Evolutionary conservation across 768 basidiomycete species (phyloP).

Genomic region (Podaxis sp.): DNA sequence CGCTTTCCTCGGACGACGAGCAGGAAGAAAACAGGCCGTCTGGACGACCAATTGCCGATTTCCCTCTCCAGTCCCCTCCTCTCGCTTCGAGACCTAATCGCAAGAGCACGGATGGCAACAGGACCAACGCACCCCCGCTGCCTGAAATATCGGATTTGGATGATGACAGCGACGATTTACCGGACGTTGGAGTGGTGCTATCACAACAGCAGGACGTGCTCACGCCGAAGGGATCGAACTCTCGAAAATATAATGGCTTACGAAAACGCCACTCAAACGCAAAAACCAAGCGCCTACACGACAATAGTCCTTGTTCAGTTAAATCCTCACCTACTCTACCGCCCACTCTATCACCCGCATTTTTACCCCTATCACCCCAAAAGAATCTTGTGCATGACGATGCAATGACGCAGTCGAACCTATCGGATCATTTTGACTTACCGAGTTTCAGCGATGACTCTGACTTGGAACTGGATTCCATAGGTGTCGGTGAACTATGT

Average conservation of each 20-base stretch:
- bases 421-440: background rate
- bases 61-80: background rate
- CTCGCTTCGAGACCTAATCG: background rate
- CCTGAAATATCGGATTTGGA: conserved; percentile 1
- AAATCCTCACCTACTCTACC: conserved; percentile 3
- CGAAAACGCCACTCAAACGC: background rate
- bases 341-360: background rate
- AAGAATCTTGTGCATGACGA: background rate
- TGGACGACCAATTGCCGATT: background rate
- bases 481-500: conserved; percentile 56
- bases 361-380: background rate
- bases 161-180: conserved; percentile 41
- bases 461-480: conserved; percentile 3
- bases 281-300: background rate
- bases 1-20: conserved; percentile 4
- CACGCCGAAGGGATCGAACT: background rate
- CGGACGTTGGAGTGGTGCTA: conserved; percentile 33
- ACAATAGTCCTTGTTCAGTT: background rate
- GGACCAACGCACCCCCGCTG: background rate
- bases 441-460: conserved; percentile 2
- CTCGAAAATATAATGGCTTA: background rate
- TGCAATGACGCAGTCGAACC: background rate
- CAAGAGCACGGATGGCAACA: background rate
- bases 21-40: background rate
- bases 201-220: conserved; percentile 1